phyloP scores from a whole-genome alignment of 1,139 yeast genomes.

The Hyphopichia khmerensis region DNA sequence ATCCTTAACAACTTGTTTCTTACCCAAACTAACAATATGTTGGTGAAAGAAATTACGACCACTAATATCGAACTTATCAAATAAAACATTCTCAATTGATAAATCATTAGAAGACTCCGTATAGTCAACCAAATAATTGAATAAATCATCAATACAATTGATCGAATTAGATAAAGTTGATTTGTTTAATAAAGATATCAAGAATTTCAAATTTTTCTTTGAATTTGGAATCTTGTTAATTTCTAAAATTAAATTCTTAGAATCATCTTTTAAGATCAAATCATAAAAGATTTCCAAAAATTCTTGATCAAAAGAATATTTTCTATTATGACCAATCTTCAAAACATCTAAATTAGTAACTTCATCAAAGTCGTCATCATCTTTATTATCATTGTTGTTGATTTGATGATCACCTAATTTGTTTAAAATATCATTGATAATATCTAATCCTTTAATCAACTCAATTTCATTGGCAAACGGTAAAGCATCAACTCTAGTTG shows the following conservation, averaged over 20 bases:
- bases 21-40: conserved; percentile 73
- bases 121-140: conserved; percentile 24
- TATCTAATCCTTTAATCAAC: conserved; percentile 51
- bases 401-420: conserved; percentile 27
- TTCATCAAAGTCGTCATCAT: conserved; percentile 4
- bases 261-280: conserved; percentile 47
- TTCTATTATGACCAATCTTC: conserved; percentile 11
- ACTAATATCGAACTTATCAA: conserved; percentile 70
- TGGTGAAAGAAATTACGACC: conserved; percentile 86
- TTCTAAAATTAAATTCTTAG: conserved; percentile 37
- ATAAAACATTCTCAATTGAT: conserved; percentile 36
- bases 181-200: conserved; percentile 60
- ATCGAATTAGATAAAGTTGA: conserved; percentile 54
- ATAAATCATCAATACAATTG: conserved; percentile 56
- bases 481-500: conserved; percentile 68
- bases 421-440: conserved; percentile 55
- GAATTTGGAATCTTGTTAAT: conserved; percentile 26
- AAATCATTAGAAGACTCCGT: conserved; percentile 15
- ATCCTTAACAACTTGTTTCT: conserved; percentile 34
- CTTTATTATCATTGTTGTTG: neutral
- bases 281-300: conserved; percentile 23
- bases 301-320: conserved; percentile 30
- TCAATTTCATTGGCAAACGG: conserved; percentile 76
- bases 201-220: conserved; percentile 36
- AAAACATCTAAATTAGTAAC: conserved; percentile 9